phyloP scores from a whole-genome alignment of 257 asterid species.

The Plantago major region DNA sequence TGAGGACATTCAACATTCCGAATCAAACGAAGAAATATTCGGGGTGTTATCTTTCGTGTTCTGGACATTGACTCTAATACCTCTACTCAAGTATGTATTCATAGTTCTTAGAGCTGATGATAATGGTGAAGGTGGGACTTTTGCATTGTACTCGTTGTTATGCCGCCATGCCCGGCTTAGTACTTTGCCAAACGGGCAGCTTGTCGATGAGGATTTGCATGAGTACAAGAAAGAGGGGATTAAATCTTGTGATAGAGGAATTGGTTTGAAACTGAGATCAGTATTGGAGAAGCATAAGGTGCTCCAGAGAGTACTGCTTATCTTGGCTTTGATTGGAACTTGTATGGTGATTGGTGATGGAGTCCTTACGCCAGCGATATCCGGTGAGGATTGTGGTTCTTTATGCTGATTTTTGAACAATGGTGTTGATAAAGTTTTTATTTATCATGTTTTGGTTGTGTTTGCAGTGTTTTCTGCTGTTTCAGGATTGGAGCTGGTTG shows the following conservation, averaged over 20 bases:
- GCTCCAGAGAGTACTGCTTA: conserved; percentile 41
- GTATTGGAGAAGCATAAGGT: conserved; percentile 46
- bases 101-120: conserved; percentile 63
- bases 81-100: conserved; percentile 53
- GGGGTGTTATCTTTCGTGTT: conserved; percentile 60
- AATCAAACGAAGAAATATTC: conserved; percentile 52
- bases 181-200: conserved; percentile 57
- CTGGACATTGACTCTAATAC: conserved; percentile 62
- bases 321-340: conserved; percentile 57
- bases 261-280: conserved; percentile 43
- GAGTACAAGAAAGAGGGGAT: conserved; percentile 46
- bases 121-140: conserved; percentile 74
- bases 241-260: conserved; percentile 25
- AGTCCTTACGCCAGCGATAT: conserved; percentile 64
- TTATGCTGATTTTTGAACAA: no score
- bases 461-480: conserved; percentile 67
- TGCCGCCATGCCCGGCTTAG: conserved; percentile 60
- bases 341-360: conserved; percentile 79
- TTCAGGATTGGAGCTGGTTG: conserved; percentile 63
- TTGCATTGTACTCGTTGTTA: conserved; percentile 52
- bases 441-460: conserved; percentile 12
- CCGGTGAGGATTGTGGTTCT: conserved; percentile 30
- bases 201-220: conserved; percentile 51
- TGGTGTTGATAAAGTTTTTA: neutral
- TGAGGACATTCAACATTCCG: conserved; percentile 65